phyloP scores from a whole-genome alignment of 257 asterid species.

The Solanum gracilifrons region DNA sequence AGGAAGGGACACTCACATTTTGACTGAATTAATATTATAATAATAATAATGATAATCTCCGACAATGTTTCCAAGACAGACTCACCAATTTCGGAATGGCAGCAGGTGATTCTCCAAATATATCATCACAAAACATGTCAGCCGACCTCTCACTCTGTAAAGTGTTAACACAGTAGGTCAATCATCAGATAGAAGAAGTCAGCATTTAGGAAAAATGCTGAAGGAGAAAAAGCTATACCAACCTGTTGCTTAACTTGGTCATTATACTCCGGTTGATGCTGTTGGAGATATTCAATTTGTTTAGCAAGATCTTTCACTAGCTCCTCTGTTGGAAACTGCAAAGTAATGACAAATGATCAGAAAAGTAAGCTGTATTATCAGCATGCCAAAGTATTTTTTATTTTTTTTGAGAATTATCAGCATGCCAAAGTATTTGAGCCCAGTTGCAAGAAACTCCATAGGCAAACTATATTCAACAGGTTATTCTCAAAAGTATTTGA shows the following conservation, averaged over 20 bases:
- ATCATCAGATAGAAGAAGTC: neutral
- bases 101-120: constrained; percentile 94
- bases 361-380: neutral
- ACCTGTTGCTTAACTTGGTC: neutral
- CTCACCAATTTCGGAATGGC: constrained; percentile 60
- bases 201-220: constrained; percentile 9
- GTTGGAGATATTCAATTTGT: neutral
- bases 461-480: neutral
- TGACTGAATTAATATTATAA: neutral
- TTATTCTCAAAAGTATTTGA: neutral
- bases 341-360: neutral
- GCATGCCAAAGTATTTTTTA: constrained; percentile 9
- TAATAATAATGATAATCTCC: neutral
- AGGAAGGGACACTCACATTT: neutral
- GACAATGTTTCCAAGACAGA: neutral
- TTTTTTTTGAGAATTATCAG: neutral
- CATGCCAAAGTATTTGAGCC: neutral
- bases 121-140: constrained; percentile 85
- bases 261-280: neutral
- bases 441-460: neutral
- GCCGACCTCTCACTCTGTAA: constrained; percentile 67
- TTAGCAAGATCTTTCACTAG: neutral
- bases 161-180: neutral
- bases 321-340: neutral
- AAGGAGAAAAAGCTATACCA: constrained; percentile 4